These are phyloP conservation scores for Rhytidhysteron rufulum DNA, from an alignment of 2,329 filamentous ascomycete genomes.

Conservation along the genomic window DNA sequence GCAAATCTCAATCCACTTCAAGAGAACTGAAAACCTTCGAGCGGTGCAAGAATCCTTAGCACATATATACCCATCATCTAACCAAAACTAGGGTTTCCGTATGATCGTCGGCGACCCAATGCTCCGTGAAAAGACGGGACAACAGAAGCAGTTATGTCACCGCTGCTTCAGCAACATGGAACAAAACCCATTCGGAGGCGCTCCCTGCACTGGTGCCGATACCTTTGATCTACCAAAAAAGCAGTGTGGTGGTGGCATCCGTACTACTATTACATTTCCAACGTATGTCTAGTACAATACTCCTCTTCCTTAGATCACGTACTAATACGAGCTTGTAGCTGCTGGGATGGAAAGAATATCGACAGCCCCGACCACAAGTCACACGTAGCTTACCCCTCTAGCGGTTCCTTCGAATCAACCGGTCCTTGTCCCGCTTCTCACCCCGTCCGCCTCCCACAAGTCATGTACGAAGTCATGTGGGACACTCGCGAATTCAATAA, in stretches of 20 bases:
- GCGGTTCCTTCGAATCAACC: constrained; percentile 17
- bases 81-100: constrained; percentile 16
- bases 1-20: too few species aligned
- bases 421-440: constrained; percentile 37
- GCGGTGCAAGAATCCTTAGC: too few species aligned
- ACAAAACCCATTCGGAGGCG: constrained; percentile 35
- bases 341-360: constrained; percentile 48
- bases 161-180: constrained; percentile 43
- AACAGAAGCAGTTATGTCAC: constrained; percentile 39
- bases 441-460: constrained; percentile 44
- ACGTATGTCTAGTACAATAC: constrained; percentile 25
- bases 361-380: constrained; percentile 54
- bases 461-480: constrained; percentile 47
- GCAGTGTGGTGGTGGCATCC: constrained; percentile 38
- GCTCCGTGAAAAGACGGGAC: constrained; percentile 13
- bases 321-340: constrained; percentile 7
- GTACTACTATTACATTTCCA: constrained; percentile 46
- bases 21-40: too few species aligned
- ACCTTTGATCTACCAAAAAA: constrained; percentile 21
- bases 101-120: constrained; percentile 23
- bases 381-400: constrained; percentile 39
- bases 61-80: neutral
- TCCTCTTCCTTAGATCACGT: neutral
- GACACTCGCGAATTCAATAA: constrained; percentile 33
- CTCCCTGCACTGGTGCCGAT: constrained; percentile 33